Evolutionary conservation across 306 rosid species (phyloP).

Genomic region (Citrullus mucosospermus): DNA sequence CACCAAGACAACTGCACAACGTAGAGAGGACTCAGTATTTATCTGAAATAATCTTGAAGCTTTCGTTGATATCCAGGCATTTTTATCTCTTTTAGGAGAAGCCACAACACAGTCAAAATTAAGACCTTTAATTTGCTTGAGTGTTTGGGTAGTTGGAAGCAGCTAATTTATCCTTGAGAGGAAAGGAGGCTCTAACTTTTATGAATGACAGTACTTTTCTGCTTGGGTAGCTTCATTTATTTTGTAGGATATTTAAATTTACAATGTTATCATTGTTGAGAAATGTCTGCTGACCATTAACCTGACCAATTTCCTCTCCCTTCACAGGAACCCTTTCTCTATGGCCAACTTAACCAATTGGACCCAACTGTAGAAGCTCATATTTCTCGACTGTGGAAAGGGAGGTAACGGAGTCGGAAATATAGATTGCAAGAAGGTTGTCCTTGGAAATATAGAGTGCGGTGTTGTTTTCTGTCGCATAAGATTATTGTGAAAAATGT

Average conservation of each 20-base stretch:
- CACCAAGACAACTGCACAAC: too few relatives aligned
- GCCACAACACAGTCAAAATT: neutral
- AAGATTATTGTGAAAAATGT: neutral
- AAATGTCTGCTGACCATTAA: neutral
- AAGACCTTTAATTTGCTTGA: neutral
- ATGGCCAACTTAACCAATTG: neutral
- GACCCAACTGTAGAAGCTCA: neutral
- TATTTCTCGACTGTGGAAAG: neutral
- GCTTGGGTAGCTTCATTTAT: neutral
- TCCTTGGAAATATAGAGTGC: neutral
- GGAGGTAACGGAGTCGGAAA: neutral
- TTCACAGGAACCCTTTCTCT: neutral
- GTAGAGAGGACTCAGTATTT: neutral
- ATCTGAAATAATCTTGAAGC: neutral
- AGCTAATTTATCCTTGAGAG: neutral
- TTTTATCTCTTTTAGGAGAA: neutral
- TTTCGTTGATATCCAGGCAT: neutral
- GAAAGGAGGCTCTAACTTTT: neutral
- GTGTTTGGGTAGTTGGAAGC: neutral
- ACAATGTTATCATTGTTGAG: neutral
- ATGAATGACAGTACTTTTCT: neutral
- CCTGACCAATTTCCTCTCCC: neutral
- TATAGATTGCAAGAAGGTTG: neutral
- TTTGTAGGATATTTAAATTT: neutral
- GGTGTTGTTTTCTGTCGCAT: neutral